Conservation (phyloP, 306 rosid genomes). For the Cucurbita ficifolia region DNA sequence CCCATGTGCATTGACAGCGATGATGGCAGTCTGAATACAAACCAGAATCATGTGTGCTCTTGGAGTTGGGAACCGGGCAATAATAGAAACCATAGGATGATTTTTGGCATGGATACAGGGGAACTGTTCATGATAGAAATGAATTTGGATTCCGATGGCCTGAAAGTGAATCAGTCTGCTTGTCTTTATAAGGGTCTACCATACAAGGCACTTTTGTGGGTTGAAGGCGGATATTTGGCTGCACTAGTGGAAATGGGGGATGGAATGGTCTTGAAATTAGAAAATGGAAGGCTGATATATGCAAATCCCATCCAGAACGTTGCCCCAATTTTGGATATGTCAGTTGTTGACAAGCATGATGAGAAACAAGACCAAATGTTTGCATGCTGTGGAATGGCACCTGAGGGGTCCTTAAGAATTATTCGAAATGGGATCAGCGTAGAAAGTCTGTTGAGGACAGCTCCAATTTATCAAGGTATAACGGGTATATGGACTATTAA, state of each 20-base stretch:
- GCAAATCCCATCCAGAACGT: constrained; percentile 69
- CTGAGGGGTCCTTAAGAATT: constrained; percentile 80
- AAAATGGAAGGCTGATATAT: constrained; percentile 47
- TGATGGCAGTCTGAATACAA: constrained; percentile 28
- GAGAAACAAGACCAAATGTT: constrained; percentile 85
- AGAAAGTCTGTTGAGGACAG: constrained; percentile 60
- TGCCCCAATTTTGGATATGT: constrained; percentile 78
- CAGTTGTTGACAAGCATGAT: constrained; percentile 68
- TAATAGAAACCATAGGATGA: constrained; percentile 42
- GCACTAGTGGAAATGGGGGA: constrained; percentile 89
- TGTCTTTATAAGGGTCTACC: constrained; percentile 73
- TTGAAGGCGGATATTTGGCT: constrained; percentile 69
- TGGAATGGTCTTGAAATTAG: constrained; percentile 71
- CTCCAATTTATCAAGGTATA: constrained; percentile 81
- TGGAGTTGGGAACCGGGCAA: constrained; percentile 90
- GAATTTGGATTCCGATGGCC: constrained; percentile 36
- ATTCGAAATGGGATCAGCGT: constrained; percentile 76
- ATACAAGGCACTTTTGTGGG: constrained; percentile 78
- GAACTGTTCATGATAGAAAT: constrained; percentile 75
- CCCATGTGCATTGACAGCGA: constrained; percentile 93
- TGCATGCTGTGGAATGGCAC: constrained; percentile 90
- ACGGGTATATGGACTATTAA: constrained; percentile 71
- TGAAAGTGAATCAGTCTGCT: constrained; percentile 59
- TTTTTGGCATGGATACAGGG: constrained; percentile 65
- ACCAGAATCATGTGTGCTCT: constrained; percentile 53